Conservation (phyloP, 495 filamentous ascomycete species). For the Aspergillus mulundensis region DNA sequence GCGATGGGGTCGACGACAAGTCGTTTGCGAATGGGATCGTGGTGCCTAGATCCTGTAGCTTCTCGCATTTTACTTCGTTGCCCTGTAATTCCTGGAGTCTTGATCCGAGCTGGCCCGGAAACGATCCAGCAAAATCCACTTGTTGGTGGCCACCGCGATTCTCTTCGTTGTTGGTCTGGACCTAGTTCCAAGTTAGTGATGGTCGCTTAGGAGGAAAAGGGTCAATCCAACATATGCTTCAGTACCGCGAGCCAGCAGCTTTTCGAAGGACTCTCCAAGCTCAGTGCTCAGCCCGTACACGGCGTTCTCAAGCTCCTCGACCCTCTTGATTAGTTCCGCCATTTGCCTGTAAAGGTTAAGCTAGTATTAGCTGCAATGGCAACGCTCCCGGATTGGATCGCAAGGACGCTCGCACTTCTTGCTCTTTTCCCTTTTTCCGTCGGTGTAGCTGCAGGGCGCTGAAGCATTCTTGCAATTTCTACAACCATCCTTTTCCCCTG, state of each 20-base stretch:
- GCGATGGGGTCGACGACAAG: background rate
- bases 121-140: background rate
- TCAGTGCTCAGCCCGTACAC: conserved; percentile 34
- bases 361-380: background rate
- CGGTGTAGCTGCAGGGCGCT: conserved; percentile 50
- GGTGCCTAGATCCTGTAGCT: background rate
- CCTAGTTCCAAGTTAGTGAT: conserved; percentile 20
- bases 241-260: conserved; percentile 33
- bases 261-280: conserved; percentile 37
- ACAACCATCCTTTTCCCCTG: conserved; percentile 52
- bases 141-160: background rate
- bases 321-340: conserved; percentile 46
- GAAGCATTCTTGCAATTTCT: conserved; percentile 51
- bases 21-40: background rate
- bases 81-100: background rate
- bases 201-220: background rate
- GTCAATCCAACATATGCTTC: conserved; percentile 27
- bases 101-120: background rate
- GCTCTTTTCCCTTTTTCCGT: conserved; percentile 54
- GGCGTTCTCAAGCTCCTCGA: conserved; percentile 47
- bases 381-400: background rate
- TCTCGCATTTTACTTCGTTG: background rate
- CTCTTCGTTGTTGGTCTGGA: conserved; percentile 5
- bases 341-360: conserved; percentile 32
- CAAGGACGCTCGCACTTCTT: conserved; percentile 39